Conservation (phyloP, 163 green algal species). For the Chlamydomonas reinhardtii region DNA sequence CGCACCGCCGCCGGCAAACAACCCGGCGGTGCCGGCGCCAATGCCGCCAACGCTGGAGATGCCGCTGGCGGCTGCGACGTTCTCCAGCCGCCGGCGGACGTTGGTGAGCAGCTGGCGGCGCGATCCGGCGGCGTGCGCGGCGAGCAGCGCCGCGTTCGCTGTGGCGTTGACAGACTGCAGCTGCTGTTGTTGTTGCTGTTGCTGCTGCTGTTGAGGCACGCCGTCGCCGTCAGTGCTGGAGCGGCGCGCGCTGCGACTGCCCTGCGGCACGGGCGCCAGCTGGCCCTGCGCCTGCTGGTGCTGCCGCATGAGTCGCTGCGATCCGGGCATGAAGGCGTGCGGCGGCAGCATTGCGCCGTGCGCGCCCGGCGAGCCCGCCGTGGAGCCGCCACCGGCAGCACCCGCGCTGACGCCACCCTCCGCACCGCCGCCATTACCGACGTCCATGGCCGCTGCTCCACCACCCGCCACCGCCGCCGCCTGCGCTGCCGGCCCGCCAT, state of each 20-base stretch:
- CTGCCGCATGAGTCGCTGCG: background rate
- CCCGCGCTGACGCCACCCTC: too few relatives aligned
- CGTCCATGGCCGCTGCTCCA: too few relatives aligned
- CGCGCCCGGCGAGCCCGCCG: too few relatives aligned
- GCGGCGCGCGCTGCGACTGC: too few relatives aligned
- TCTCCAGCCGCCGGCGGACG: constrained; percentile 40
- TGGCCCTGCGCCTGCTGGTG: background rate
- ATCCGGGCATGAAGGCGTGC: too few relatives aligned
- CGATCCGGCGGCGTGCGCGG: background rate
- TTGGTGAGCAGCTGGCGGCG: constrained; percentile 26
- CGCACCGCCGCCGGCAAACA: background rate
- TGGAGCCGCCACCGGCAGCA: too few relatives aligned
- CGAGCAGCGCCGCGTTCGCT: background rate
- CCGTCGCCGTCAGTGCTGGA: background rate
- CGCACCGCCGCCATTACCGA: too few relatives aligned
- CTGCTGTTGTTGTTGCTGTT: background rate
- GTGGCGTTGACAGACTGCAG: background rate
- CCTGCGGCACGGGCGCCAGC: too few relatives aligned
- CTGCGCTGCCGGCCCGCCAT: background rate
- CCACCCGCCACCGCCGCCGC: background rate
- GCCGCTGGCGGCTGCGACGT: background rate
- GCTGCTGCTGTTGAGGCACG: background rate
- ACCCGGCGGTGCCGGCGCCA: too few relatives aligned
- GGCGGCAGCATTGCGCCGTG: too few relatives aligned
- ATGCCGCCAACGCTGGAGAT: background rate